Percentiles rank a stretch among this genome's conserved stretches.
These are phyloP conservation scores for Penicillium bialowiezense DNA, from an alignment of 495 filamentous ascomycete genomes.

Conservation along the genomic window DNA sequence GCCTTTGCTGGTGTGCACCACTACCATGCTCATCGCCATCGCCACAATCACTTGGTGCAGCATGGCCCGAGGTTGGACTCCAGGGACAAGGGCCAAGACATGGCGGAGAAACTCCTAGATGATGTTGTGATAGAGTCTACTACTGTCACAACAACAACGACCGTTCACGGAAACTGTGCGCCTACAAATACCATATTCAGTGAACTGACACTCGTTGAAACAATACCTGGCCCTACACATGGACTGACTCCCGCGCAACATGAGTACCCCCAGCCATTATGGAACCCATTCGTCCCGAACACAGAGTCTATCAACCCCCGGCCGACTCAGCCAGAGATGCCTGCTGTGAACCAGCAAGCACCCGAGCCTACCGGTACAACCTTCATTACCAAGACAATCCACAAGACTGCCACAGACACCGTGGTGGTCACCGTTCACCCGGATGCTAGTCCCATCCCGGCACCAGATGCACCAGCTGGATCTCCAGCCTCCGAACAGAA, in stretches of 20 bases:
- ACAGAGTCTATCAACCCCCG: background rate
- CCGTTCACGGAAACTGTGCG: constrained; percentile 19
- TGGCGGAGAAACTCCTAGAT: constrained; percentile 7
- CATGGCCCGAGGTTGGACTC: constrained; percentile 6
- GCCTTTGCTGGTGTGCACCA: constrained; percentile 25
- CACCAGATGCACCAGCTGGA: background rate
- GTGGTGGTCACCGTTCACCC: background rate
- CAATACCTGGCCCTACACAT: background rate
- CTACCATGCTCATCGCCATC: constrained; percentile 18
- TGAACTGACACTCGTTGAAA: constrained; percentile 11
- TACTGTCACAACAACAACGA: constrained; percentile 31
- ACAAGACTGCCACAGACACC: constrained; percentile 1
- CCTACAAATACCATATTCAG: constrained; percentile 12
- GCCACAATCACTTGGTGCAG: constrained; percentile 10
- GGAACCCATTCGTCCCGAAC: background rate
- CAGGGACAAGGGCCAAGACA: constrained; percentile 4
- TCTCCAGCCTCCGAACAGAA: background rate
- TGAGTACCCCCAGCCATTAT: background rate
- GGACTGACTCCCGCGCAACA: background rate
- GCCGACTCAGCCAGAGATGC: no score
- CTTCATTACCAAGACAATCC: constrained; percentile 15
- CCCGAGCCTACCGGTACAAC: constrained; percentile 13
- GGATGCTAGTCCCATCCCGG: background rate
- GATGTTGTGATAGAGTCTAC: constrained; percentile 18
- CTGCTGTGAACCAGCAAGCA: no score